These are phyloP conservation scores for Amauroascus niger DNA, from an alignment of 2,329 filamentous ascomycete genomes.

Conservation along the genomic window DNA sequence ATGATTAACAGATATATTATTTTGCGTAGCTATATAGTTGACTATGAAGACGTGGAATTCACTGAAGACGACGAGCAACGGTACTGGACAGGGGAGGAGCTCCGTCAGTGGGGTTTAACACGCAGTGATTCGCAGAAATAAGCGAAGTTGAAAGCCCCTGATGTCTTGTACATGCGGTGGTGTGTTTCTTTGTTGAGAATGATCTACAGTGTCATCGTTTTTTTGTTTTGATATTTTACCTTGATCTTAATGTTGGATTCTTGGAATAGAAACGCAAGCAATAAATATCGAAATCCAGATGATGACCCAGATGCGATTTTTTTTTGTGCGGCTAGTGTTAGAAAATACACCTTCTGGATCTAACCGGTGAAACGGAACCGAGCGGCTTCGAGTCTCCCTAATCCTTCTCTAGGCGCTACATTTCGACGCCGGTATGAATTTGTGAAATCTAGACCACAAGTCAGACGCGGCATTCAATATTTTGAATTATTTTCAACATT, in stretches of 20 bases:
- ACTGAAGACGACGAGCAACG: not conserved
- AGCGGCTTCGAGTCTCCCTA: conserved; percentile 76
- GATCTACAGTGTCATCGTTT: no score
- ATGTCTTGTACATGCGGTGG: not conserved
- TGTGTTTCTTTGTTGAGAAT: not conserved
- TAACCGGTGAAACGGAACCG: conserved; percentile 69
- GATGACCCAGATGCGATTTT: conserved; percentile 1
- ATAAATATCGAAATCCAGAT: no score
- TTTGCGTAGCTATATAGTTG: conserved; percentile 9
- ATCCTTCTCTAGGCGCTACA: conserved; percentile 84
- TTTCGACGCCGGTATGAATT: conserved; percentile 88
- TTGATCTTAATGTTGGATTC: no score
- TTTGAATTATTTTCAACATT: not conserved
- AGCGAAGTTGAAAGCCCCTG: not conserved
- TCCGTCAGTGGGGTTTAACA: not conserved
- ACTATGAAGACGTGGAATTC: conserved; percentile 2
- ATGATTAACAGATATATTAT: not conserved
- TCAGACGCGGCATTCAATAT: not conserved
- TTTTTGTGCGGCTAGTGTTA: not conserved
- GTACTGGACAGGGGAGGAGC: not conserved
- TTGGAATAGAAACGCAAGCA: no score
- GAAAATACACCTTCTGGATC: not conserved
- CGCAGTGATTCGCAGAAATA: not conserved
- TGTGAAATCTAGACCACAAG: conserved; percentile 61
- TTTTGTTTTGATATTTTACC: no score